Percentiles rank a stretch among this genome's conserved stretches.
Evolutionary conservation across 805 yeast species (phyloP).

Genomic region (Metschnikowia similis): DNA sequence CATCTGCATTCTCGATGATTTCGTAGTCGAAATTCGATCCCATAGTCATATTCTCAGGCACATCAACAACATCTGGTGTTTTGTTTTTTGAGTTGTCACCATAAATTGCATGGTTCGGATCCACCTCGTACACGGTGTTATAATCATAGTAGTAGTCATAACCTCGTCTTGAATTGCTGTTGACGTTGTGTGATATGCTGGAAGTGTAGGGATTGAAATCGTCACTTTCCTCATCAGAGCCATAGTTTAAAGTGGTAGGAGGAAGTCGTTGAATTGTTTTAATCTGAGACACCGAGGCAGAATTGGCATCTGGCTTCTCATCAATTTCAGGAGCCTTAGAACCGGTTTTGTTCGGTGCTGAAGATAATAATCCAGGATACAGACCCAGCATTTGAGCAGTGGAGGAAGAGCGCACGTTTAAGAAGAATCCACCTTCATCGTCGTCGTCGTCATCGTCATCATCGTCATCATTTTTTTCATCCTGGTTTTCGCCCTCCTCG

Average conservation of each 20-base stretch:
- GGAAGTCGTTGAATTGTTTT: constrained; percentile 78
- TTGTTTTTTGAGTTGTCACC: constrained; percentile 25
- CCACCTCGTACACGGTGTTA: constrained; percentile 66
- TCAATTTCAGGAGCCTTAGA: constrained; percentile 8
- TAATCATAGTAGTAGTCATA: constrained; percentile 77
- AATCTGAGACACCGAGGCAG: constrained; percentile 27
- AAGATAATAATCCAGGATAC: constrained; percentile 16
- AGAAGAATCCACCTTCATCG: constrained; percentile 67
- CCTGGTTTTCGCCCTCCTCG: constrained; percentile 9
- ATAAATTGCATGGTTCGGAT: constrained; percentile 39
- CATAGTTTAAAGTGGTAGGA: constrained; percentile 78
- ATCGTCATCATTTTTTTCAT: constrained; percentile 22
- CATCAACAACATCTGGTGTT: constrained; percentile 41
- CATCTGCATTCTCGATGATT: constrained; percentile 25
- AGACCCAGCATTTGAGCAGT: constrained; percentile 22
- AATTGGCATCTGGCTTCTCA: constrained; percentile 28
- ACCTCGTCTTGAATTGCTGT: constrained; percentile 58
- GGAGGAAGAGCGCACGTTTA: constrained; percentile 47
- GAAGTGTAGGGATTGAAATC: constrained; percentile 48
- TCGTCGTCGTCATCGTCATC: constrained; percentile 29
- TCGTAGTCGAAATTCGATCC: constrained; percentile 40
- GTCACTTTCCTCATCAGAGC: constrained; percentile 60
- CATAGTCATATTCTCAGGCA: constrained; percentile 42
- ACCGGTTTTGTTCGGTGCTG: constrained; percentile 5
- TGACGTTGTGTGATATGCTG: constrained; percentile 67